Evolutionary conservation across 805 yeast species (phyloP).

Genomic region (Pichia scutulata): DNA sequence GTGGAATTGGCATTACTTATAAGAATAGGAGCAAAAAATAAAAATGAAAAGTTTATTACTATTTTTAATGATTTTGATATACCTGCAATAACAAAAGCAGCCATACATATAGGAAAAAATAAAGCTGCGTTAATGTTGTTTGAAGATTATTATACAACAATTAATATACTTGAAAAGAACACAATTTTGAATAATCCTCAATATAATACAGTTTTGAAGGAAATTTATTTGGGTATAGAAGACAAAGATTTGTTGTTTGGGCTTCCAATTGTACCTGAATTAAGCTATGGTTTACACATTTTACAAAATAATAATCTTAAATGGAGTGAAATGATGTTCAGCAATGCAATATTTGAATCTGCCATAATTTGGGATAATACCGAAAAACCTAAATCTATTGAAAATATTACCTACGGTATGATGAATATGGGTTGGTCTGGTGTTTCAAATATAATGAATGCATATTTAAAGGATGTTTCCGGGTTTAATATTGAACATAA

Average conservation of each 20-base stretch:
- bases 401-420: conserved; percentile 32
- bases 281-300: conserved; percentile 43
- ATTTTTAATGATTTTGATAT: conserved; percentile 29
- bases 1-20: conserved; percentile 29
- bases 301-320: conserved; percentile 26
- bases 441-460: conserved; percentile 36
- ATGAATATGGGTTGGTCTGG: conserved; percentile 49
- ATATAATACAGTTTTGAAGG: conserved; percentile 16
- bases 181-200: background rate
- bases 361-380: conserved; percentile 13
- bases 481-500: background rate
- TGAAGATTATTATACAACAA: conserved; percentile 33
- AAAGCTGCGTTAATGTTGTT: conserved; percentile 40
- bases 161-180: conserved; percentile 7
- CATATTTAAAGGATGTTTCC: conserved; percentile 8
- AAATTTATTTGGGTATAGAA: conserved; percentile 45
- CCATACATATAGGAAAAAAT: conserved; percentile 28
- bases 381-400: background rate
- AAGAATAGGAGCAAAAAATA: conserved; percentile 33
- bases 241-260: conserved; percentile 63
- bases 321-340: conserved; percentile 36
- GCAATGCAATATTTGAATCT: conserved; percentile 51
- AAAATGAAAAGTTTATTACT: conserved; percentile 20
- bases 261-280: conserved; percentile 48
- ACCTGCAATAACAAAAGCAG: conserved; percentile 23